Evolutionary conservation across 2,329 filamentous ascomycete species (phyloP), one percentile per base, ranked within the genome.

Genomic region (Daldinia sp.): DNA sequence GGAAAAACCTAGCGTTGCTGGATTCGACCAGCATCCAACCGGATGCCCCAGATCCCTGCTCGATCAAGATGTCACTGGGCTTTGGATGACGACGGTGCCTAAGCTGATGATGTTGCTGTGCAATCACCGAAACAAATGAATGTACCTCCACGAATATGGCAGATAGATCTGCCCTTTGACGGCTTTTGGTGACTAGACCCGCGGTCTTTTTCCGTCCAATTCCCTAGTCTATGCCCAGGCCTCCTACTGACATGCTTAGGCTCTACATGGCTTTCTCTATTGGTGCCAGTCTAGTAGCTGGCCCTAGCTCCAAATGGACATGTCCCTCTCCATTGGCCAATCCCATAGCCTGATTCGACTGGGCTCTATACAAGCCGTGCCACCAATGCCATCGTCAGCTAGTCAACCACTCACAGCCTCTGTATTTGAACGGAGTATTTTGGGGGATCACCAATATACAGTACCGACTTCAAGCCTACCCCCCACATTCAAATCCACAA

Each of bases 111-210:
- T 69, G 46, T 69, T 69, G 55, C 48, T 67, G 46, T 61, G 67
- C 42, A 60, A 50, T 66, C 51, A 63, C 58, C 37, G 63, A 63
- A 53, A 44, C 39, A 41, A 37, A 28, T 41, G 54, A 67, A 65
- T 71, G 67, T 58, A 44, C 68, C 63, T 60, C 28, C 65, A 67
- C 69, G 60, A 51, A 69, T 53, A 55, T 65, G 46, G 69, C 54
- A 67, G 46, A 67, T 60, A 63, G 53, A 65, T 50, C 56, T 55
- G 26, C 46, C 44, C 54, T 46, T 37, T 55, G 48, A 50, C 26
- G 46, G 42, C 37, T 42, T 51, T 54, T 58, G 51, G 35, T 51
- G 60, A 67, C 53, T 55, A 59, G 23, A 37, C 59, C 30, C 54
- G 20, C 37, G 54, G 44, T 35, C 35, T 62, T 67, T 37, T 30